A percentile compares a stretch with the other conserved stretches of the same genome.
These are phyloP conservation scores for Solanum rostratum DNA, from an alignment of 257 asterid genomes.

Conservation along the genomic window DNA sequence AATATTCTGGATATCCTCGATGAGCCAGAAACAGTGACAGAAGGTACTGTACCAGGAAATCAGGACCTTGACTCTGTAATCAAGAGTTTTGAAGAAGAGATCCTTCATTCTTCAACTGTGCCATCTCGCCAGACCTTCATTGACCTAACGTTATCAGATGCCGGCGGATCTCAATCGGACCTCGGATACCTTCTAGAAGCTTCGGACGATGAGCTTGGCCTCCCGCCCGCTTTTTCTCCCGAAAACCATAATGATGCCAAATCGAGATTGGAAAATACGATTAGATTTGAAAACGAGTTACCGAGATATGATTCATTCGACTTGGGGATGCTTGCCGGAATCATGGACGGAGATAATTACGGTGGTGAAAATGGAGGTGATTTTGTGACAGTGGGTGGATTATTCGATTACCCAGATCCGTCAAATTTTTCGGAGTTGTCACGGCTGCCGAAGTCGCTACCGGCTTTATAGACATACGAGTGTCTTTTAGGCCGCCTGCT, in stretches of 20 bases:
- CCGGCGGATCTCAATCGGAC: conserved; percentile 18
- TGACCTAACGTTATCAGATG: conserved; percentile 3
- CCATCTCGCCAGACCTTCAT: background rate
- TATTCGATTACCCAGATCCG: conserved; percentile 18
- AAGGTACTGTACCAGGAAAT: conserved; percentile 4
- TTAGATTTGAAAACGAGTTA: conserved; percentile 12
- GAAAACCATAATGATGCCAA: background rate
- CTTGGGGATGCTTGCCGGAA: conserved; percentile 3
- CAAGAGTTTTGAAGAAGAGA: conserved; percentile 40
- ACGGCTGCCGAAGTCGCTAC: conserved; percentile 21
- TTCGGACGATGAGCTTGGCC: conserved; percentile 39
- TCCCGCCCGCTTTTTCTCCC: conserved; percentile 14
- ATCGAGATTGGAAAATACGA: background rate
- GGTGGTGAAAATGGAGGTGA: background rate
- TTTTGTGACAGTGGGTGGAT: conserved; percentile 14
- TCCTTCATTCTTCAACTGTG: conserved; percentile 3
- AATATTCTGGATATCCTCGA: conserved; percentile 27
- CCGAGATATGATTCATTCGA: conserved; percentile 16
- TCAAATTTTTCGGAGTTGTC: conserved; percentile 10
- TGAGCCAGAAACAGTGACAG: conserved; percentile 8
- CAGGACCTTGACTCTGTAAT: conserved; percentile 35
- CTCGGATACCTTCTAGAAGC: conserved; percentile 36
- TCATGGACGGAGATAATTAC: background rate
- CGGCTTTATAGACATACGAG: conserved; percentile 10
- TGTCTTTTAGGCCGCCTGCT: background rate